Base-by-base conservation (phyloP, 768 basidiomycete species). In the Russula sp. region DNA sequence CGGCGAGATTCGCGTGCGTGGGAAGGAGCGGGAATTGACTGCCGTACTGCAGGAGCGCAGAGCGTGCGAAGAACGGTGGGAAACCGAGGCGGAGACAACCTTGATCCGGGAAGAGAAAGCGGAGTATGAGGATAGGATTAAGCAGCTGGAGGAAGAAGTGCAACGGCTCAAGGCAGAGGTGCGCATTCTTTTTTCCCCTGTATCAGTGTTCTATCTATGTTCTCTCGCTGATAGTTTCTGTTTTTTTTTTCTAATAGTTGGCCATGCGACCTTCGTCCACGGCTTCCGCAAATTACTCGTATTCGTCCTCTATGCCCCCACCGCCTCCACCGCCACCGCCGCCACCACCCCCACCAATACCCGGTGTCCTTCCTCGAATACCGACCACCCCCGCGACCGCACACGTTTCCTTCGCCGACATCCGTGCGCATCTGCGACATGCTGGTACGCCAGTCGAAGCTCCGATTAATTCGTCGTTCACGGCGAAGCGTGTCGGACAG, bases 371-470 rank as follows among this genome's bases (percentile, higher is more conserved):
- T 5, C 60, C 66, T 7, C 58, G 60, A 11, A 53, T 63, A 41
- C 66, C 73, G 6, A 58, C 52, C 48, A 35, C 64, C 5, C 67
- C 76, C 62, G 67, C 69, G 67, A 63, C 69, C 57, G 59, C 75
- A 39, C 65, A 69, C 0, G 47, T 70, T 9, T 77, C 85, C 45
- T 86, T 88, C 58, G 74, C 78, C 3, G 75, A 78, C 25, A 84
- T 82, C 3, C 84, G 89, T 3, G 85, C 89, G n/a, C 76, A 82
- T 14, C 76, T 91, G 22, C 86, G 84, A 54, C 82, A 78, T 32
- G 78, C 79, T 6, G 77, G 75, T 1, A 69, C 74, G 1, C 87
- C 88, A 0, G 74, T 79, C 18, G 88, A 89, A 70, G 83, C 82
- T 0, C 85, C 88, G 0, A 89, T 89, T 57, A 88, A 87, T 66